Conservation (phyloP, 768 basidiomycete species). For the Hemileccinum impolitum region DNA sequence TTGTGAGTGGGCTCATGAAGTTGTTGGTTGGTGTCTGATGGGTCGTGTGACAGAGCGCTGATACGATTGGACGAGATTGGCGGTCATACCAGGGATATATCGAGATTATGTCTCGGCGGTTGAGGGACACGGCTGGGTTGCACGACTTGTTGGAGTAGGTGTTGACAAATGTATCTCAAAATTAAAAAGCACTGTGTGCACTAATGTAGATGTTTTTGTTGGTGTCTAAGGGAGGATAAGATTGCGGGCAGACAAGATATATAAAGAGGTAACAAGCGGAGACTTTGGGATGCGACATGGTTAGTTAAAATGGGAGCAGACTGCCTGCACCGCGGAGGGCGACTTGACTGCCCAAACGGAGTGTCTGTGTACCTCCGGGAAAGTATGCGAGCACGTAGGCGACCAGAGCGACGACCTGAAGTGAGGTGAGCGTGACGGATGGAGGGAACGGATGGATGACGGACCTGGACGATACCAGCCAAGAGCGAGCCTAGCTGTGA, state of each 20-base stretch:
- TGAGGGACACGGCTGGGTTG: conserved; percentile 62
- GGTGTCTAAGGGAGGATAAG: too few relatives aligned
- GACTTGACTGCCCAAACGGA: conserved; percentile 75
- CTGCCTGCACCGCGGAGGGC: conserved; percentile 82
- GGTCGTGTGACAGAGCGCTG: conserved; percentile 34
- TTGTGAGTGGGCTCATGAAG: conserved; percentile 34
- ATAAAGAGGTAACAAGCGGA: conserved; percentile 2
- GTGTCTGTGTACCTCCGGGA: conserved; percentile 81
- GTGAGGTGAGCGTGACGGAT: not conserved
- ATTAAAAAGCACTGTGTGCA: not conserved
- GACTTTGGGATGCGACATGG: too few relatives aligned
- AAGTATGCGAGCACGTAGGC: conserved; percentile 94
- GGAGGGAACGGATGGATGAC: conserved; percentile 5
- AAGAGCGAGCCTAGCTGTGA: conserved; percentile 87
- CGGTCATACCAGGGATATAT: conserved; percentile 67
- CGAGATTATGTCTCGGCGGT: conserved; percentile 68
- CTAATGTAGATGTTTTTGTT: not conserved
- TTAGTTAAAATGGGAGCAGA: conserved; percentile 67
- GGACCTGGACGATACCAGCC: conserved; percentile 76
- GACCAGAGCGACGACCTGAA: conserved; percentile 77
- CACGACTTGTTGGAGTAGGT: conserved; percentile 37
- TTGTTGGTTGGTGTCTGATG: conserved; percentile 6
- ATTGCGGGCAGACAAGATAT: conserved; percentile 9
- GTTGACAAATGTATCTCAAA: not conserved
- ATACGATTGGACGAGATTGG: conserved; percentile 50